phyloP scores from a whole-genome alignment of 257 asterid species.

The Solanum ossicruentum region DNA sequence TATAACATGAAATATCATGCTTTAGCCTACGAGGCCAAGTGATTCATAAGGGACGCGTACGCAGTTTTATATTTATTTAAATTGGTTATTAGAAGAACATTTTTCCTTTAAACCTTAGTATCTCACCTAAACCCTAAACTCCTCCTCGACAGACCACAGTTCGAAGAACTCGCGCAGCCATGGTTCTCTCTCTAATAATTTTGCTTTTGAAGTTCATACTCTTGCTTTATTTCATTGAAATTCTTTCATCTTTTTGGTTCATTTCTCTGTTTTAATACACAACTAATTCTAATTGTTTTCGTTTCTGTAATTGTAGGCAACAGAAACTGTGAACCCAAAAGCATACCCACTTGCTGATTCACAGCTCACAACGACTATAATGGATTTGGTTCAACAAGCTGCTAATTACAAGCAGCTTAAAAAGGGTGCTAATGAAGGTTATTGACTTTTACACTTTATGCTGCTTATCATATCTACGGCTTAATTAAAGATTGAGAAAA shows the following conservation, averaged over 20 bases:
- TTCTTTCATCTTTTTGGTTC: not conserved
- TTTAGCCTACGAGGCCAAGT: no score
- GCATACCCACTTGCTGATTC: conserved; percentile 89
- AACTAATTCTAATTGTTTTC: not conserved
- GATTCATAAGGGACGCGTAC: no score
- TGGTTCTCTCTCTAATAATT: not conserved
- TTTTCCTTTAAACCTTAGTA: not conserved
- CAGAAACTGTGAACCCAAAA: conserved; percentile 74
- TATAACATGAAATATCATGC: no score
- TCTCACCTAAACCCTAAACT: not conserved
- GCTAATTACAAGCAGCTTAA: conserved; percentile 88
- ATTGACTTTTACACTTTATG: not conserved
- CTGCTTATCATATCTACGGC: not conserved
- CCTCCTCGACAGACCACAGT: not conserved
- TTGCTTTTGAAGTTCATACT: not conserved
- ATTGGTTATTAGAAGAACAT: no score
- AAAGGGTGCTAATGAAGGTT: conserved; percentile 97
- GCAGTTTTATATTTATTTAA: no score
- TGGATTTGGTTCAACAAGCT: conserved; percentile 86
- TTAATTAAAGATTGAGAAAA: not conserved
- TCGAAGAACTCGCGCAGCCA: not conserved
- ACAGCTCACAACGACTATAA: conserved; percentile 63
- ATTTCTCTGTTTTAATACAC: not conserved
- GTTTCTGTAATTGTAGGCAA: conserved; percentile 26
- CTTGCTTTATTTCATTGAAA: not conserved